phyloP scores from a whole-genome alignment of 2,329 filamentous ascomycete genomes.

The Talaromyces sp. region DNA sequence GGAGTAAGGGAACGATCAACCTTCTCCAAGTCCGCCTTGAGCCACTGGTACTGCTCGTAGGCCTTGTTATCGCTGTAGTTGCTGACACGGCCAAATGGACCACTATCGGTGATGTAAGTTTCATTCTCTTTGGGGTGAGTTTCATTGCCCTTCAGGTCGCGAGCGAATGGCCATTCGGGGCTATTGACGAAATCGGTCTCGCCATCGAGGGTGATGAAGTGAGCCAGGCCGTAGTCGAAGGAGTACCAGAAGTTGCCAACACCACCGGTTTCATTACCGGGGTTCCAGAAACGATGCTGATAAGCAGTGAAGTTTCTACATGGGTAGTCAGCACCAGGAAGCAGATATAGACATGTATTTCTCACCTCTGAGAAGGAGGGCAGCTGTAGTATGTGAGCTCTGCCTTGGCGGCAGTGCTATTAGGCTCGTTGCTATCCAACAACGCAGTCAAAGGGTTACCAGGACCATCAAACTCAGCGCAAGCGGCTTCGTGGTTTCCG shows the following conservation, averaged over 20 bases:
- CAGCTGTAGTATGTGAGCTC: constrained; percentile 54
- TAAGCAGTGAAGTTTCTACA: constrained; percentile 52
- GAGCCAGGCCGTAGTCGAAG: constrained; percentile 55
- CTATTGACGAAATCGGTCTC: constrained; percentile 54
- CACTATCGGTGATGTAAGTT: constrained; percentile 50
- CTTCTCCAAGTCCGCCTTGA: constrained; percentile 45
- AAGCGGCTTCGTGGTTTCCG: constrained; percentile 53
- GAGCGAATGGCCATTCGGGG: constrained; percentile 37
- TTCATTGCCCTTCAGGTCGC: constrained; percentile 39
- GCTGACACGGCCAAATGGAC: constrained; percentile 44
- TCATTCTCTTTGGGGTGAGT: constrained; percentile 42
- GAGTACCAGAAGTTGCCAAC: constrained; percentile 57
- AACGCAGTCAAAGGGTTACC: constrained; percentile 49
- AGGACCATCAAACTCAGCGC: constrained; percentile 51
- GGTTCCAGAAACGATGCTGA: constrained; percentile 55
- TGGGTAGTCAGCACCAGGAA: not conserved
- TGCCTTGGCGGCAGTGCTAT: constrained; percentile 41
- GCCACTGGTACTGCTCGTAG: constrained; percentile 42
- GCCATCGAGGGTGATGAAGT: constrained; percentile 50
- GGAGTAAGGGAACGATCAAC: constrained; percentile 51
- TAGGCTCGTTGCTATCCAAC: constrained; percentile 45
- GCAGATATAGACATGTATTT: not conserved
- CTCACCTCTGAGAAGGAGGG: constrained; percentile 50
- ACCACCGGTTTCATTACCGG: constrained; percentile 49
- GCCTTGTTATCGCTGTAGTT: constrained; percentile 31